Conservation (phyloP, 1,284 basidiomycete genomes). For the Athelia sp. region DNA sequence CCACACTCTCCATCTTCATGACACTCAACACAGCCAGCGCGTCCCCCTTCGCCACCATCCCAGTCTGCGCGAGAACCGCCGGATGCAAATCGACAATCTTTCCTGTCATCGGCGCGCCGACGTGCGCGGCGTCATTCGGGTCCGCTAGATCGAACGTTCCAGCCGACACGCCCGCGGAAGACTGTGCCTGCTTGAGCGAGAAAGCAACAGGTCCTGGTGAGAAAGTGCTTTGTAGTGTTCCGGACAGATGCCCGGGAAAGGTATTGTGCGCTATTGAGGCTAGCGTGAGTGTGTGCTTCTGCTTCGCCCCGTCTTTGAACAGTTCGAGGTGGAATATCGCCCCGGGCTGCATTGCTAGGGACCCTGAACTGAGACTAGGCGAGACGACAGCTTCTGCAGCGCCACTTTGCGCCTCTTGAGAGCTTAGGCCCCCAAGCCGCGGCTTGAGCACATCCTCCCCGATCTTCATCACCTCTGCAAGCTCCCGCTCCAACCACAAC, state of each 20-base stretch:
- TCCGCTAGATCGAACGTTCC: slow-evolving; percentile 31
- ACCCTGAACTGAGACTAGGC: slow-evolving; percentile 8
- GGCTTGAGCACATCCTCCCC: slow-evolving; percentile 11
- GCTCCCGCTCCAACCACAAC: slow-evolving; percentile 32
- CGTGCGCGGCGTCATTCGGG: slow-evolving; percentile 25
- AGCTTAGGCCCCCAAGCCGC: too few relatives aligned
- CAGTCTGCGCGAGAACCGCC: slow-evolving; percentile 16
- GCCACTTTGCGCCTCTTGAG: background rate
- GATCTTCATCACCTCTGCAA: slow-evolving; percentile 14
- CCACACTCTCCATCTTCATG: slow-evolving; percentile 40
- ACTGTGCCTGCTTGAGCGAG: slow-evolving; percentile 25
- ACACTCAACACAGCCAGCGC: slow-evolving; percentile 29
- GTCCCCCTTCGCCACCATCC: slow-evolving; percentile 27
- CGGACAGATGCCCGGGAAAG: slow-evolving; percentile 32
- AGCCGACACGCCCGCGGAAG: slow-evolving; percentile 21
- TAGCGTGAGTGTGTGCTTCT: slow-evolving; percentile 28
- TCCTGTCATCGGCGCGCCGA: slow-evolving; percentile 31
- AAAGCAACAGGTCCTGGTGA: slow-evolving; percentile 25
- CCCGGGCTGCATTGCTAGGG: slow-evolving; percentile 29
- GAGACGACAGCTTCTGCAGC: slow-evolving; percentile 8
- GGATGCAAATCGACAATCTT: slow-evolving; percentile 36
- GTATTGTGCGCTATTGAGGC: slow-evolving; percentile 31
- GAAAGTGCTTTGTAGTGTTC: slow-evolving; percentile 28
- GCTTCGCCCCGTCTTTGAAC: slow-evolving; percentile 7
- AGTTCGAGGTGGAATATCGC: slow-evolving; percentile 30